Base-by-base conservation (phyloP, 208 protist species). In the Strigomonas culicis region DNA sequence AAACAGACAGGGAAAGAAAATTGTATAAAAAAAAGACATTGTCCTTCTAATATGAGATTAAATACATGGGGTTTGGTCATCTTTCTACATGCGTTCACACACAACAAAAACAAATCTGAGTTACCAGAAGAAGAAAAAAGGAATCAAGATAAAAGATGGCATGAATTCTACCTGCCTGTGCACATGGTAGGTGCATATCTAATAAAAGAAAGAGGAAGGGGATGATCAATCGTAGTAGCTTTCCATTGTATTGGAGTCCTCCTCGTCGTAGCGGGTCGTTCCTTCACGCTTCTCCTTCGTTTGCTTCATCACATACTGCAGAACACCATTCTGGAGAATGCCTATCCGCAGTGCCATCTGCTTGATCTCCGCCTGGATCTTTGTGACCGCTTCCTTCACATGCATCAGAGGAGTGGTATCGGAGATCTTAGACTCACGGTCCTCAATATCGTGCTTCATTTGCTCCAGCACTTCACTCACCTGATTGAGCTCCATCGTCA, bases 321-420 rank as follows among this genome's bases (percentile, higher is more conserved):
- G 75, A n/a, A 96, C 87, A n/a, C 84, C 77, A 65, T 96, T 79
- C 66, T 96, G 90, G 0, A 96, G 74, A 41, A 96, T 79, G 57
- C 90, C 90, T 61, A 94, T 96, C 55, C 90, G 84, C 50, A 94
- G 68, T 8, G 82, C 84, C 90, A 96, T 96, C 51, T 92, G 83
- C 47, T 94, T 93, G 24, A 93, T 96, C 69, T 96, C 87, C 0
- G 73, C 70, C 39, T 88, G 80, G n/a, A 96, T 78, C 61, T 94
- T 93, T 2, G 72, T 74, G 4, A 93, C 85, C 11, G 82, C 90
- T 52, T 92, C 87, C 72, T 96, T 96, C 27, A 96, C 85, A 43
- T 94, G 80, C 66, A 96, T 93, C 21, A 96, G 68, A 3, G 90
- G 90, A 24, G 85, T 93, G 22, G 87, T 92, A 61, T 96, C 90